Base-by-base conservation (phyloP, 2,329 filamentous ascomycete genomes). In the Apiospora sp. region DNA sequence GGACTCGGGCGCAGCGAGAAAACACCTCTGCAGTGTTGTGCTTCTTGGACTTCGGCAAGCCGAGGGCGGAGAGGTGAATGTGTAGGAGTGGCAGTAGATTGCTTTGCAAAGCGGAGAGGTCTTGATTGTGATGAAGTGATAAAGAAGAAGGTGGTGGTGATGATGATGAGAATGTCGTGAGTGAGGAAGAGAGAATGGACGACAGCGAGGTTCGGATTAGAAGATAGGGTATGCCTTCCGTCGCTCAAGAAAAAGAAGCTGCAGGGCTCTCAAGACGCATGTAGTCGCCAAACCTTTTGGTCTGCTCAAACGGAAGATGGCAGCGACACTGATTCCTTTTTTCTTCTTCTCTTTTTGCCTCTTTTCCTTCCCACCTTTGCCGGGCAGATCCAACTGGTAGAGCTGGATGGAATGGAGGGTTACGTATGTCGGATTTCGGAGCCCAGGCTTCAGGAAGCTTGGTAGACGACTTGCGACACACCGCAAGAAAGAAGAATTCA, bases 271-370 rank as follows among this genome's bases (percentile, higher is more conserved):
- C 76, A 79, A 80, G 77, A 80, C 73, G 78, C 78, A 76, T 78
- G 77, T 77, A 78, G 75, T 78, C 77, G 79, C 80, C 81, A 83
- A 83, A 83, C 81, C 81, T 83, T 64, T 82, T 80, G 73, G 77
- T 80, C 78, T 75, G 76, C 77, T 64, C 77, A 78, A 80, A 78
- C 74, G 72, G 76, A 75, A 75, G 72, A 70, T 72, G 77, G 75
- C 75, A 76, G 76, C 44, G 67, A 69, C 67, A 67, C 73, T 75
- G 70, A 61, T 68, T 74, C n/a, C 61, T 71, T 51, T 75, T 68
- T 49, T 68, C 37, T 67, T 16, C 16, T 41, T 34, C 12, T 68
- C 37, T 30, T 34, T 69, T 27, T 34, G 43, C 30, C 44, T 68
- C 67, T 49, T 49, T 46, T 49, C 67, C 44, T 49, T 48, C 67